Evolutionary conservation across 345 rosid genomes (phyloP), one percentile per base, ranked within the genome.

Genomic region (Eucalyptus caleyi): DNA sequence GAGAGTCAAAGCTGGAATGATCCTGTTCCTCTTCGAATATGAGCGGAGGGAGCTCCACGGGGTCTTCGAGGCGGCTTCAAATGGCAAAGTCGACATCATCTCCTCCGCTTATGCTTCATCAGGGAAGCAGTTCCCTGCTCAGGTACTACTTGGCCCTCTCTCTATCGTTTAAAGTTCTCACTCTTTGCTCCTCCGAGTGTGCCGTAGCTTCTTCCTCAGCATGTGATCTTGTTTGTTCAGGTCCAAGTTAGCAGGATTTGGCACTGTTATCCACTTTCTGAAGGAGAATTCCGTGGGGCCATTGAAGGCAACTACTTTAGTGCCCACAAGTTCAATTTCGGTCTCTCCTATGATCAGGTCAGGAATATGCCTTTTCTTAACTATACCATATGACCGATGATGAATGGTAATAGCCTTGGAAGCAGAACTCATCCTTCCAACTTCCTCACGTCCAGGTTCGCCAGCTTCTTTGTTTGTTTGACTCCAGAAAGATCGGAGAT

Each of bases 91-190:
- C 14, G 88, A 95, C 92, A 95, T 97, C 86, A 91, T 94, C 53
- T 97, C 97, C 7, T 27, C 91, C 86, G 98, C 96, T 8, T 95
- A 89, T 90, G 50, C 86, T 81, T 92, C 93, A 49, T 92, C 97
- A 8, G 95, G 98, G 88, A 96, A 94, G 90, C 94, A 93, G 91
- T 96, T 94, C 87, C 97, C 97, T 67, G 96, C 97, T 72, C 97
- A 96, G 96, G 99, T 96, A 93, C 67, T 96, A 93, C 86, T 69
- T 42, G 44, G 47, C 59, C 59, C 59, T 67, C 87, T 19, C 37
- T 77, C 86, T 53, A 27, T 54, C 67, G 53, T 56, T 5, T 69
- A 60, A 32, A 44, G 24, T 10, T 86, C 87, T 32, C 44, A 2
- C 62, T 89, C 11, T 87, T 32, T 16, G n/a, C 49, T 87, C 59